Conservation (phyloP, 257 asterid genomes). For the Capsicum pubescens region DNA sequence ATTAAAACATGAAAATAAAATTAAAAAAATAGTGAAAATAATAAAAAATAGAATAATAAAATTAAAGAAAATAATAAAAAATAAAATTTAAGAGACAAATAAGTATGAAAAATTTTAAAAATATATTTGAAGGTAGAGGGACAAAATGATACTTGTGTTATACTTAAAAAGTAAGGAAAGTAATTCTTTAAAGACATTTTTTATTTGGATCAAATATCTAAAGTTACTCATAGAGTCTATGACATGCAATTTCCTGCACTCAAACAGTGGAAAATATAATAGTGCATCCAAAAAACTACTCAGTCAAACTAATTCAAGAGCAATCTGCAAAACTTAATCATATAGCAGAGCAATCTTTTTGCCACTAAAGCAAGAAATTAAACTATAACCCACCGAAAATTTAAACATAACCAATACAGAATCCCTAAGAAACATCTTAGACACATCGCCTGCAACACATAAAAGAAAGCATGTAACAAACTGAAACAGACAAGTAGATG, state of each 20-base stretch:
- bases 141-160: no score
- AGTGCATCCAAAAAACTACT: not conserved
- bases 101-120: no score
- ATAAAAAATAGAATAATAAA: no score
- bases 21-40: no score
- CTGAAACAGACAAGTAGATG: slow-evolving; percentile 20
- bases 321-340: slow-evolving; percentile 10
- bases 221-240: no score
- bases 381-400: slow-evolving; percentile 8
- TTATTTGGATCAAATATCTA: no score
- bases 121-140: no score
- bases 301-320: not conserved
- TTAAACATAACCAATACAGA: not conserved
- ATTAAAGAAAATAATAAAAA: no score
- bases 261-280: not conserved
- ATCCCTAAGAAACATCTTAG: not conserved
- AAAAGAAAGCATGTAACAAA: slow-evolving; percentile 17
- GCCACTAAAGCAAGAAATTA: not conserved
- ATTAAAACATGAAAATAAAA: no score
- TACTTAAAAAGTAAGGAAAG: no score
- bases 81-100: no score
- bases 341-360: not conserved
- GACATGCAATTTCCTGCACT: not conserved
- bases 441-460: not conserved
- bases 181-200: no score